Base-by-base conservation (phyloP, 73 alveolate genomes). In the Chromera velia region DNA sequence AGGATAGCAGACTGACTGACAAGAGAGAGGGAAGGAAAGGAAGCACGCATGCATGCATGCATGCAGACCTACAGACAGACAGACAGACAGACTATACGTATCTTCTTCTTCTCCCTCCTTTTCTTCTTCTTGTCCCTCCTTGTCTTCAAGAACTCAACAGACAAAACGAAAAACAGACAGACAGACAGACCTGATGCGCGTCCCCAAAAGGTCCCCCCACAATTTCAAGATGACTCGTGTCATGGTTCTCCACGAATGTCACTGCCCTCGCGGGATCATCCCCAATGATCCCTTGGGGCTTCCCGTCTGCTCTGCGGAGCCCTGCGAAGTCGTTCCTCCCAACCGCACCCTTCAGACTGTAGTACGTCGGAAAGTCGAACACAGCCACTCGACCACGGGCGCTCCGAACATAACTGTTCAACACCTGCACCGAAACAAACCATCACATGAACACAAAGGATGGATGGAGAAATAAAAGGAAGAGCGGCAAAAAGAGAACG, bases 241-340 rank as follows among this genome's bases (percentile, higher is more conserved):
- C 81, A 73, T 74, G 81, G 30, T 74, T 74, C 65, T 74, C 81
- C 65, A 74, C 62, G 64, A 74, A 74, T 29, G 81, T 74, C 32
- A 72, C 81, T 74, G 4, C 19, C 33, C 28, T 19, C 18, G 9
- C 72, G 9, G 9, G 72, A 28, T 18, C 33, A 24, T 48, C 26
- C 0, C 18, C 28, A 19, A 19, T n/a, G 18, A n/a, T 48, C 67
- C 26, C 26, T 13, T 19, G 19, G n/a, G 65, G 65, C 19, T 46
- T 46, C n/a, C 65, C 65, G 65, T 19, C 65, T 46, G n/a, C 65
- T 19, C 65, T 13, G 19, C 19, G 9, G n/a, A 46, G 19, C 19
- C 65, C 65, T 10, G n/a, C 65, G 65, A 46, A 46, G 65, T 46
- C 65, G 19, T 46, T 46, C n/a, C n/a, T 46, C 19, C 65, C n/a